Evolutionary conservation across 2,329 filamentous ascomycete species (phyloP), one percentile per base, ranked within the genome.

Genomic region (Periconia sp.): DNA sequence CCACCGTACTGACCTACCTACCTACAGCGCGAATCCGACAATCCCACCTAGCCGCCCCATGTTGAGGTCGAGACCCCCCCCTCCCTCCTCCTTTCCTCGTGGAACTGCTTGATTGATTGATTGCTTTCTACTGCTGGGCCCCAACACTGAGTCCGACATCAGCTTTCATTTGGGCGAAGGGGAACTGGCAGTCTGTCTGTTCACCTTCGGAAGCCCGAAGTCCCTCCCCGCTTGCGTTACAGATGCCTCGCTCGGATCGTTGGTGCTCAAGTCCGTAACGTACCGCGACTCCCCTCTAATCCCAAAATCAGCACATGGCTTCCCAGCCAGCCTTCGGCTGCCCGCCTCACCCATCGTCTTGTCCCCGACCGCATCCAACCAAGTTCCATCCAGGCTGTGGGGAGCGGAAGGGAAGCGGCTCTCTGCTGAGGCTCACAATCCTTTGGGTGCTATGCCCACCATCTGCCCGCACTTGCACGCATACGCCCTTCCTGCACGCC

Each of bases 121-220:
- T 51, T 33, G 31, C 31, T 37, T 37, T 3, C 49, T 42, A 49
- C 14, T 37, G 17, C 23, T 45, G 19, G 37, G 54, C 56, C 23
- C 50, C 50, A 57, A 30, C 23, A 31, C 41, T 52, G 53, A 53
- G 54, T 57, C 50, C 48, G 47, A 41, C 50, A 52, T 47, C 54
- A 59, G 54, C 48, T 47, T 23, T 49, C 40, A 42, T 40, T 50
- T 37, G 33, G 33, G 15, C 41, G 48, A 49, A n/a, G 42, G 33
- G 43, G 51, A 27, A 3, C 23, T 27, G 23, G 5, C 23, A 27
- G 23, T 27, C 23, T 27, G 23, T 27, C 30, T 45, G 6, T 14
- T 45, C 45, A 19, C 30, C 8, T 8, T 45, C 30, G 44, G 37
- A 51, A 52, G 42, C 35, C 46, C 44, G 50, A 45, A 43, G 47